Evolutionary conservation across 805 yeast genomes (phyloP), one percentile per base, ranked within the genome.

Genomic region (Candida alai): DNA sequence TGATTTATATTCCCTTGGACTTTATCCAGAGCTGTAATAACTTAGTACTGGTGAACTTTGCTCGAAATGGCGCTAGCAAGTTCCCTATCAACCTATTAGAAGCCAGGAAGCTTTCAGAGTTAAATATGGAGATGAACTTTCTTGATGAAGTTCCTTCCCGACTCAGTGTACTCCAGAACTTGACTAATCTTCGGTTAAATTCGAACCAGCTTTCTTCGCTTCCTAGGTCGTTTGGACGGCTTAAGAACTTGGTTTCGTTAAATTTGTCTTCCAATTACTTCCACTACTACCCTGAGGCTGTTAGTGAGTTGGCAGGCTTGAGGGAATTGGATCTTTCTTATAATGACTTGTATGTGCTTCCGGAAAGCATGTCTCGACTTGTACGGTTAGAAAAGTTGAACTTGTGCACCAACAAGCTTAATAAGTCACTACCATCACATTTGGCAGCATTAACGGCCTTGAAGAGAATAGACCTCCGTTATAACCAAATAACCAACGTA

Each of bases 21-120:
- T 89, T 89, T 53, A 78, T 89, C 48, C 95, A 87, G 52, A 75
- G 82, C 16, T 85, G 95, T 44, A 73, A 77, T 25, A 84, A 84
- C 49, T 65, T 88, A 48, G 70, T 74, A 18, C 73, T 75, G 34
- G 67, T 88, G 41, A 71, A 78, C 36, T 85, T 80, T 65, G 77
- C 84, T 1, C 70, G 78, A 42, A 83, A 84, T 45, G 81, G 93
- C 36, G 76, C 84, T 16, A 76, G 82, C 6, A 72, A 66, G 30
- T 83, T 89, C 51, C 97, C 97, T 2, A 53, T 68, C 11, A 80
- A 84, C 43, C 71, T 89, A 28, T 68, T 81, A 3, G 81, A 81
- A 43, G 86, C 90, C 1, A 70, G 74, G 21, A 73, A 76, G 32
- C 67, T 90, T 46, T 73, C 76, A 14, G 69, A 78, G 22, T 65